phyloP scores from a whole-genome alignment of 805 yeast species.

The Candida insectorum region DNA sequence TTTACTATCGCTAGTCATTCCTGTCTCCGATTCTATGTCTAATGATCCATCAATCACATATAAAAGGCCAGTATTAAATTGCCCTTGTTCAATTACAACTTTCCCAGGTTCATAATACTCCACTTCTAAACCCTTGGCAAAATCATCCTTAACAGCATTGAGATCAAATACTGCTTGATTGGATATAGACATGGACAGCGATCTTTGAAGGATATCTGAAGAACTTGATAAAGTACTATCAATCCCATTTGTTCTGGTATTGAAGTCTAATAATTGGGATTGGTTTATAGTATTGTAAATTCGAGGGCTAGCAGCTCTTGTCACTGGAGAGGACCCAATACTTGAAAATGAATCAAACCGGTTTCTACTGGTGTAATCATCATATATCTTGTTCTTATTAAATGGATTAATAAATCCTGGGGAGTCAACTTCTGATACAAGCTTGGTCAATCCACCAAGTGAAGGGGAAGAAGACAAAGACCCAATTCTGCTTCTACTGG shows the following conservation, averaged over 20 bases:
- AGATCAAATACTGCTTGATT: constrained; percentile 5
- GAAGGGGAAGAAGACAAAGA: constrained; percentile 28
- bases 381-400: constrained; percentile 12
- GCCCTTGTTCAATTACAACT: constrained; percentile 59
- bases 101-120: constrained; percentile 51
- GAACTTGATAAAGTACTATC: constrained; percentile 1
- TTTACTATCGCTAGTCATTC: constrained; percentile 2
- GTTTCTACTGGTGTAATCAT: constrained; percentile 12
- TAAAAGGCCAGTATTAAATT: constrained; percentile 68
- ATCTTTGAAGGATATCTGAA: constrained; percentile 3
- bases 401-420: constrained; percentile 5
- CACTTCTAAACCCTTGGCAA: constrained; percentile 59
- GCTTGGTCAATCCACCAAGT: constrained; percentile 23
- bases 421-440: constrained; percentile 14
- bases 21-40: constrained; percentile 42
- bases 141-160: constrained; percentile 40
- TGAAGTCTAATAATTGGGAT: constrained; percentile 11
- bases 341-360: constrained; percentile 15
- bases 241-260: constrained; percentile 5
- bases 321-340: constrained; percentile 8
- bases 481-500: constrained; percentile 18
- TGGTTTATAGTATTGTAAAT: constrained; percentile 30
- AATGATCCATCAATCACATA: constrained; percentile 78
- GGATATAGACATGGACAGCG: constrained; percentile 5
- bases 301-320: constrained; percentile 20